phyloP scores from a whole-genome alignment of 257 asterid genomes.

The Pogostemon cablin region DNA sequence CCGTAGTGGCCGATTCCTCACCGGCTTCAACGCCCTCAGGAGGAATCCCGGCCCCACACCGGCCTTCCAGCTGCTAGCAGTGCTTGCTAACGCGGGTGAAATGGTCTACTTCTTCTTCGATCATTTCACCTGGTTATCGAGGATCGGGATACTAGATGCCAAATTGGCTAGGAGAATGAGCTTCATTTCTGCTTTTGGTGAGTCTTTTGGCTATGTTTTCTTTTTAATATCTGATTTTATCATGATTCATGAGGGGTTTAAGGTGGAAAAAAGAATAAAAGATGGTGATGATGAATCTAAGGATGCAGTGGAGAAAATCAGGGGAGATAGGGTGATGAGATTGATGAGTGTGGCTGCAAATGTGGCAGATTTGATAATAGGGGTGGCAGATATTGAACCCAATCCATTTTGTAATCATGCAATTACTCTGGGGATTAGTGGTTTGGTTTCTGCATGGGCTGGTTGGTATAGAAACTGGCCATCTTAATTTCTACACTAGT shows the following conservation, averaged over 20 bases:
- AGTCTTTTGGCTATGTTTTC: conserved; percentile 79
- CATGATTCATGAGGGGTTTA: conserved; percentile 62
- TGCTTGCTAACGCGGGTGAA: conserved; percentile 80
- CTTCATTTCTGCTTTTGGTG: conserved; percentile 91
- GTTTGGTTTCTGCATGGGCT: conserved; percentile 98
- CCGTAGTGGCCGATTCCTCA: conserved; percentile 78
- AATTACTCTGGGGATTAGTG: conserved; percentile 84
- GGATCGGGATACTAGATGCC: conserved; percentile 70
- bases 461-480: conserved; percentile 99
- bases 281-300: conserved; percentile 31
- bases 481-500: conserved; percentile 18
- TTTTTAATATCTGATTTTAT: conserved; percentile 64
- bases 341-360: conserved; percentile 90
- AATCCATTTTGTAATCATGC: conserved; percentile 87
- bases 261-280: conserved; percentile 48
- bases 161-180: conserved; percentile 67
- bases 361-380: conserved; percentile 80
- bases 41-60: conserved; percentile 62
- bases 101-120: conserved; percentile 97
- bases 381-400: conserved; percentile 85
- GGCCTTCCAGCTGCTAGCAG: conserved; percentile 55
- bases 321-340: conserved; percentile 81
- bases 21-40: conserved; percentile 83
- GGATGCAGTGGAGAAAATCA: conserved; percentile 40
- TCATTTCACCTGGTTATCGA: conserved; percentile 82